Percentiles rank a stretch among this genome's conserved stretches.
Evolutionary conservation across 345 rosid species (phyloP).

Genomic region (Theobroma cacao): DNA sequence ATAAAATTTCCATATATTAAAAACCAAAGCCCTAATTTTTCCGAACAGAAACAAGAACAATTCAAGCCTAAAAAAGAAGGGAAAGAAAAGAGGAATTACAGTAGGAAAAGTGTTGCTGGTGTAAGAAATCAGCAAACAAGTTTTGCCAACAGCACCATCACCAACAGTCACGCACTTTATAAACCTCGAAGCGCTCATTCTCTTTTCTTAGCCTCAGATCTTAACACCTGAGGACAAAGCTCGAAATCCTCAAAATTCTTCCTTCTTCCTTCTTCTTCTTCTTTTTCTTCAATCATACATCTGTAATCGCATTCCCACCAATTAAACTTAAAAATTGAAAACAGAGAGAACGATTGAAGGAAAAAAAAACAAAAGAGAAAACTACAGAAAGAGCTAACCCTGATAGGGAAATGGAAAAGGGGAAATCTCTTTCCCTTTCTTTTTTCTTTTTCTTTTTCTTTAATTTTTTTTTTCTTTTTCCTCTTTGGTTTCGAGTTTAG

Average conservation of each 20-base stretch:
- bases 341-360: slow-evolving; percentile 1
- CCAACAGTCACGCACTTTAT: slow-evolving; percentile 92
- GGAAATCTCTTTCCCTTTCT: too few relatives aligned
- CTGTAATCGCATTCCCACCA: slow-evolving; percentile 7
- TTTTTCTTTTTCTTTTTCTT: too few relatives aligned
- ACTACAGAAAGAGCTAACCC: too few relatives aligned
- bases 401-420: too few relatives aligned
- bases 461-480: too few relatives aligned
- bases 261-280: too few relatives aligned
- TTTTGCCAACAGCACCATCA: slow-evolving; percentile 88
- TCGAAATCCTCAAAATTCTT: background rate
- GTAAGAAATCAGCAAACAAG: slow-evolving; percentile 83
- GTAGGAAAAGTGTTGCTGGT: slow-evolving; percentile 86
- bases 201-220: slow-evolving; percentile 31
- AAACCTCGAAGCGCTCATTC: slow-evolving; percentile 82
- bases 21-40: background rate
- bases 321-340: background rate
- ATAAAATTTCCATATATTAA: background rate
- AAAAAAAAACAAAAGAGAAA: too few relatives aligned
- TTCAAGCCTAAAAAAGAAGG: background rate
- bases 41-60: background rate
- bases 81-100: slow-evolving; percentile 29
- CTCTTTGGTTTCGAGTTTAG: too few relatives aligned
- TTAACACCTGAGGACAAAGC: slow-evolving; percentile 28
- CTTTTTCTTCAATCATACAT: slow-evolving; percentile 32